phyloP scores from a whole-genome alignment of 371 early-diverging fungal species.

The Mucor sp. region DNA sequence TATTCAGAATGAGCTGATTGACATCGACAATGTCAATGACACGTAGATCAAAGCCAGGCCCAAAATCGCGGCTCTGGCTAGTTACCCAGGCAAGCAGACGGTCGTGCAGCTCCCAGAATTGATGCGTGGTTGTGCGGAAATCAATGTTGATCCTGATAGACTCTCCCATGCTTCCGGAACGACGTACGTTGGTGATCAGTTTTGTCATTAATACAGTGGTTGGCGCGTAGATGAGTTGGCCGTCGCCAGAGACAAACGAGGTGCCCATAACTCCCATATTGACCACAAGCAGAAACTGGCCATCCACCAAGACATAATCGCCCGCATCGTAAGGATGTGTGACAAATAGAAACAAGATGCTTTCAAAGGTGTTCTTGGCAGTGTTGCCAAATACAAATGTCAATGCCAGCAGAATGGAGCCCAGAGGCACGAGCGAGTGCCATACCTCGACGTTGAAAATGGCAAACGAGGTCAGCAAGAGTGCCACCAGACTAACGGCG shows the following conservation, averaged over 20 bases:
- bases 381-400: conserved; percentile 66
- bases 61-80: conserved; percentile 62
- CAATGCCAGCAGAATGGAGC: conserved; percentile 56
- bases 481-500: conserved; percentile 42
- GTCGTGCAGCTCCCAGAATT: conserved; percentile 50
- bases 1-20: conserved; percentile 52
- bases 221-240: conserved; percentile 75
- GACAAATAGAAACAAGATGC: conserved; percentile 62
- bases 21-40: conserved; percentile 57
- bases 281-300: conserved; percentile 61
- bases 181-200: conserved; percentile 74
- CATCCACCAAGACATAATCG: conserved; percentile 71
- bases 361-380: conserved; percentile 61
- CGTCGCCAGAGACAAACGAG: conserved; percentile 67
- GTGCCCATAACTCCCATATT: conserved; percentile 76
- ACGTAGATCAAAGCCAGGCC: conserved; percentile 58
- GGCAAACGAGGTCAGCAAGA: conserved; percentile 49
- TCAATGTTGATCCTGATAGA: conserved; percentile 56
- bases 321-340: conserved; percentile 71
- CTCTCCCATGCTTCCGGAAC: conserved; percentile 67
- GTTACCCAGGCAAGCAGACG: conserved; percentile 59
- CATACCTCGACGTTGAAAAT: conserved; percentile 58
- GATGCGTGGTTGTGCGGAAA: conserved; percentile 62
- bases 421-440: conserved; percentile 42
- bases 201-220: conserved; percentile 65